Percentiles rank a stretch among this genome's conserved stretches.
phyloP scores from a whole-genome alignment of 2,329 filamentous ascomycete genomes.

The Calonectria pteridis region DNA sequence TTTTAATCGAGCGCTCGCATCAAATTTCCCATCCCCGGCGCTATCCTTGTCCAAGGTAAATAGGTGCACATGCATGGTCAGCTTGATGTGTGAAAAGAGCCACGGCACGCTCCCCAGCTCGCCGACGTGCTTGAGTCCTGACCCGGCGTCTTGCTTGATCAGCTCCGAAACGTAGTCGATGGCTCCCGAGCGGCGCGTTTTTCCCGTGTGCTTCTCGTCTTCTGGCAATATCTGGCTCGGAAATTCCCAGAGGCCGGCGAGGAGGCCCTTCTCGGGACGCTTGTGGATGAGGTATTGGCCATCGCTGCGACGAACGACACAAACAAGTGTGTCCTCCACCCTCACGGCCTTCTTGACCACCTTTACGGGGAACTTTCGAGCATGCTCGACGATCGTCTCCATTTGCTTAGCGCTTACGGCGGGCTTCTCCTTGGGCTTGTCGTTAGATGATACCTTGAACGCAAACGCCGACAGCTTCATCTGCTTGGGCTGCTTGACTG shows the following conservation, averaged over 20 bases:
- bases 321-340: slow-evolving; percentile 66
- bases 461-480: slow-evolving; percentile 52
- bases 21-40: slow-evolving; percentile 16
- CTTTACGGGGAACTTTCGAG: slow-evolving; percentile 64
- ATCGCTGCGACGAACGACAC: slow-evolving; percentile 60
- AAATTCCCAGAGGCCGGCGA: slow-evolving; percentile 69
- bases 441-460: slow-evolving; percentile 42
- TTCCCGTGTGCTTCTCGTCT: slow-evolving; percentile 36
- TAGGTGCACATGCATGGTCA: slow-evolving; percentile 69
- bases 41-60: slow-evolving; percentile 53
- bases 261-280: slow-evolving; percentile 65
- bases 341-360: slow-evolving; percentile 64
- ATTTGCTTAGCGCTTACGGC: slow-evolving; percentile 39
- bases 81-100: slow-evolving; percentile 68
- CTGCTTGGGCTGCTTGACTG: slow-evolving; percentile 43
- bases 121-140: slow-evolving; percentile 47
- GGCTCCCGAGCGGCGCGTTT: slow-evolving; percentile 54
- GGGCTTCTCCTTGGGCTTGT: slow-evolving; percentile 29
- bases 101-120: slow-evolving; percentile 68
- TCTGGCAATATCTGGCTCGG: slow-evolving; percentile 58
- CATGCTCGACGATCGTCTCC: slow-evolving; percentile 57
- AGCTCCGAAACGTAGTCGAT: slow-evolving; percentile 48
- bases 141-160: slow-evolving; percentile 29
- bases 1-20: slow-evolving; percentile 35
- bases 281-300: slow-evolving; percentile 62